Evolutionary conservation across 2,329 filamentous ascomycete genomes (phyloP).

Genomic region (Hypoxylon sp.): DNA sequence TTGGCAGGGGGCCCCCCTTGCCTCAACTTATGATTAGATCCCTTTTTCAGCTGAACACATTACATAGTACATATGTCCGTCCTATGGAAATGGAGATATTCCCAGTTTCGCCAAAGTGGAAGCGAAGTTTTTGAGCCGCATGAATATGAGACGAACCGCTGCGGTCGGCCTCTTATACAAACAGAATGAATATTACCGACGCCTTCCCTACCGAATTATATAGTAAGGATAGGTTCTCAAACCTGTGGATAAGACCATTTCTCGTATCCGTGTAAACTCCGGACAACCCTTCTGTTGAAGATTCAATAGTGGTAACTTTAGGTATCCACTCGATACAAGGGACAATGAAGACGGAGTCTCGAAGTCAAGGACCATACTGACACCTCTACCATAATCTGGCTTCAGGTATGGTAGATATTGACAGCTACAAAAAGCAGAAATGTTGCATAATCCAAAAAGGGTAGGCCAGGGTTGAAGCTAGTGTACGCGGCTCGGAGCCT

Average conservation of each 20-base stretch:
- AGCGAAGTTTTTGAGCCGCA: conserved; percentile 14
- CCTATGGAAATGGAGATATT: conserved; percentile 4
- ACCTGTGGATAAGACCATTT: conserved; percentile 24
- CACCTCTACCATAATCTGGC: not conserved
- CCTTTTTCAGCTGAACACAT: not conserved
- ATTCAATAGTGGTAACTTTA: not conserved
- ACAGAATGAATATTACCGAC: not conserved
- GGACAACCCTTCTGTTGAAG: conserved; percentile 6
- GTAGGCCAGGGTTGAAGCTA: conserved; percentile 11
- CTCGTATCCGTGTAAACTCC: not conserved
- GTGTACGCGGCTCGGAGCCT: conserved; percentile 16
- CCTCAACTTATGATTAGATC: conserved; percentile 16
- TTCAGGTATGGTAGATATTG: not conserved
- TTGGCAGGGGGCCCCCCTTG: conserved; percentile 38
- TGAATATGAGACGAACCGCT: conserved; percentile 18
- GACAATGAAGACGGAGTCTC: not conserved
- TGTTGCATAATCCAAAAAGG: not conserved
- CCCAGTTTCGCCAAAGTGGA: conserved; percentile 13
- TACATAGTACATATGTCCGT: too few relatives aligned
- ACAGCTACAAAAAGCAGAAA: not conserved
- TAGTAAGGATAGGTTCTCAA: conserved; percentile 7
- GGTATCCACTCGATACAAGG: not conserved
- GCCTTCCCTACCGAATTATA: conserved; percentile 6
- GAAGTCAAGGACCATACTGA: not conserved
- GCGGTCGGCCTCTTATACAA: not conserved